A percentile compares a stretch with the other conserved stretches of the same genome.
Conservation (phyloP, 768 basidiomycete genomes). For the Naganishia friedmannii region DNA sequence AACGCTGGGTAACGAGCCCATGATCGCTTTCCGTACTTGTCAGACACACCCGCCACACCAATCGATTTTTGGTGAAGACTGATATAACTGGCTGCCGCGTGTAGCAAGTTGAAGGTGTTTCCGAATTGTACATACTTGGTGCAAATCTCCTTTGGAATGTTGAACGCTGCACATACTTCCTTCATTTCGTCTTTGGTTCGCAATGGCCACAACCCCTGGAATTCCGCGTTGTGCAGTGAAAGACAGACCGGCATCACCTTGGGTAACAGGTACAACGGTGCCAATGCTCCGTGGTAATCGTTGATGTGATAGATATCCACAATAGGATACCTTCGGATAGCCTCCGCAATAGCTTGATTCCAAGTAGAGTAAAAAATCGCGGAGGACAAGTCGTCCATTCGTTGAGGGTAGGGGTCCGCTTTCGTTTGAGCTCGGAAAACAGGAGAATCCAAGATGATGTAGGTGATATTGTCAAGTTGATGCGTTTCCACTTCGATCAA, state of each 20-base stretch:
- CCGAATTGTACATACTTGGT: conserved; percentile 91
- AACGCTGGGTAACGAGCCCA: conserved; percentile 96
- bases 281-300: conserved; percentile 88
- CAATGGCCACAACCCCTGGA: conserved; percentile 91
- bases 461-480: conserved; percentile 89
- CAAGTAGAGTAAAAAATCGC: conserved; percentile 98
- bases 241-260: conserved; percentile 86
- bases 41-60: conserved; percentile 93
- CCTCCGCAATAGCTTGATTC: conserved; percentile 94
- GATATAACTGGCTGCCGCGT: conserved; percentile 89
- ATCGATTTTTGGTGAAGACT: conserved; percentile 87
- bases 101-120: conserved; percentile 92
- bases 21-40: conserved; percentile 94
- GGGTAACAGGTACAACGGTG: conserved; percentile 83
- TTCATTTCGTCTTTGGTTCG: conserved; percentile 98
- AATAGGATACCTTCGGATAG: conserved; percentile 77
- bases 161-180: conserved; percentile 96
- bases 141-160: conserved; percentile 92
- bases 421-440: conserved; percentile 97
- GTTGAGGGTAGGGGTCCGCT: conserved; percentile 89
- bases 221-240: conserved; percentile 93
- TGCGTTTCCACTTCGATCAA: conserved; percentile 94
- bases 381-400: conserved; percentile 94
- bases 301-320: conserved; percentile 94
- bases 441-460: conserved; percentile 86